Evolutionary conservation across 208 protist genomes (phyloP), one percentile per base, ranked within the genome.

Genomic region (Leishmania braziliensis): DNA sequence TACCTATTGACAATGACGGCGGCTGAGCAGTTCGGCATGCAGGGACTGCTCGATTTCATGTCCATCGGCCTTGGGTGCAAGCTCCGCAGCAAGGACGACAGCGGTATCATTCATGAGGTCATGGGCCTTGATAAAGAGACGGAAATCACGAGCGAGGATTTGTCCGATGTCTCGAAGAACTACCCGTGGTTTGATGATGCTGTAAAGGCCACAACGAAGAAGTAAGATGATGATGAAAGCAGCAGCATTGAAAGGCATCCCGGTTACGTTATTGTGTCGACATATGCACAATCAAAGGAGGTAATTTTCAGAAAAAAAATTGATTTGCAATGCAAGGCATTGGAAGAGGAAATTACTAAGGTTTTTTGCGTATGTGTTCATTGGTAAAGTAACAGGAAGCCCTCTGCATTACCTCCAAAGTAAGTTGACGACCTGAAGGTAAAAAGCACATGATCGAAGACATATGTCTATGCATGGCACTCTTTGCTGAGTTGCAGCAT

Each of bases 11-110:
- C 90, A 10, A 90, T 97, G 78, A 92, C 88, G 43, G 91, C 91
- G 18, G 93, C 93, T 6, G 93, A 97, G 82, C 83, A 90, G 78
- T 94, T 85, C 58, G 85, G 83, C 70, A 92, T 97, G 83, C 78
- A 89, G 43, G 93, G 92, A 56, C 80, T 97, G 26, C 82, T 94
- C 56, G 90, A 95, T 65, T 95, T 95, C 71, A 88, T 95, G 84
- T 83, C 79, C 69, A 85, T 94, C 75, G 89, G 81, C 54, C 81
- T 97, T 48, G 86, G 93, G 75, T 97, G 93, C 89, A 93, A 90
- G 72, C 85, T 97, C 6, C 90, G 93, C 70, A 85, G 81, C 78
- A 89, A 93, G 62, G 86, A 91, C 51, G 89, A 95, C 39, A 48
- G 69, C 65, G 82, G 71, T 33, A 86, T 92, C 46, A 88, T 93